Evolutionary conservation across 108 stramenopile species (phyloP), one percentile per base, ranked within the genome.

Genomic region (Nannochloropsis salina): DNA sequence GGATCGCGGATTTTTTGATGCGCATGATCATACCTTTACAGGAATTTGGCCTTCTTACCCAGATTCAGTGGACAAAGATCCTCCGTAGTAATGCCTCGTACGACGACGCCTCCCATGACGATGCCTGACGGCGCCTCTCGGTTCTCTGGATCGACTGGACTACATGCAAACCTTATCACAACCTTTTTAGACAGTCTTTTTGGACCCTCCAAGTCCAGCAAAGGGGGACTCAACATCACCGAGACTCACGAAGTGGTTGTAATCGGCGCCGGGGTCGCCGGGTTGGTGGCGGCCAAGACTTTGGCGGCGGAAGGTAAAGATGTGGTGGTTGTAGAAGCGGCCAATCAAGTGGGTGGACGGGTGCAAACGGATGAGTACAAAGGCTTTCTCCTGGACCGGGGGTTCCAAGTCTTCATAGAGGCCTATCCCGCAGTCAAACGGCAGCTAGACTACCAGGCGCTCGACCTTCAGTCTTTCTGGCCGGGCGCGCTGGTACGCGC

Each of bases 331-430:
- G 31, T 84, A 40, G 83, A 84, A 44, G 45, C 83, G 31, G 74
- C 22, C 44, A 41, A 44, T 44, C 31, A 40, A 21, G 80, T 79
- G 8, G 80, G 88, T 42, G 86, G 90, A 42, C 45, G 90, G 41
- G 83, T 91, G n/a, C 85, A 87, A 31, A 90, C 90, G 20, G 88
- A 89, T 80, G 88, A 83, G 61, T 85, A 86, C 18, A 86, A 91
- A 5, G 90, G 89, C 9, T 91, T 89, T 84, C 43, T 88, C 11
- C 84, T 91, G 18, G 90, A 91, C 86, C 79, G 88, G 45, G 90
- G 90, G 41, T 91, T 91, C 80, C 90, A 91, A 87, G 90, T 90
- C 42, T 89, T 91, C 84, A 89, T 91, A 20, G 89, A 89, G 79
- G 82, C 86, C 2, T 91, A 91, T 51, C 90, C 90, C 42, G 87